phyloP scores from a whole-genome alignment of 208 protist genomes.

The Acanthamoeba castellanii region DNA sequence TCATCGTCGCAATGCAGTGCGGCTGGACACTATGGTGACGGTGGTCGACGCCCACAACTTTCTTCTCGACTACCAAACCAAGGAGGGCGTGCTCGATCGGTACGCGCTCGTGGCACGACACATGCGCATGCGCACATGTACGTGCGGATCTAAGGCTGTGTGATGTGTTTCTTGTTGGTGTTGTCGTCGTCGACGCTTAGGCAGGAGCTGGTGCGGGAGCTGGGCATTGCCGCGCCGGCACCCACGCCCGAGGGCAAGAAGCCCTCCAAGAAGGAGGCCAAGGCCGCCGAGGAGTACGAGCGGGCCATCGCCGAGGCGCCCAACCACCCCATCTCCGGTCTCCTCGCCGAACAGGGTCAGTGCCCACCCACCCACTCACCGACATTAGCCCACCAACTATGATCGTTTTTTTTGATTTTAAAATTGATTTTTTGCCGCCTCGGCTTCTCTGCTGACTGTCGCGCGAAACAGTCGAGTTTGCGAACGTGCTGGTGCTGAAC shows the following conservation, averaged over 20 bases:
- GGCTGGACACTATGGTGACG: slow-evolving; percentile 88
- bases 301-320: slow-evolving; percentile 10
- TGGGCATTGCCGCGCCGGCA: not conserved
- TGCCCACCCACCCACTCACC: slow-evolving; percentile 81
- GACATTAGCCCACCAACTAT: slow-evolving; percentile 88
- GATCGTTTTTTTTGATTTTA: too few relatives aligned
- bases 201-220: not conserved
- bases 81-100: not conserved
- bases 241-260: slow-evolving; percentile 8
- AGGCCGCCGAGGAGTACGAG: slow-evolving; percentile 31
- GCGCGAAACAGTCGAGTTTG: slow-evolving; percentile 89
- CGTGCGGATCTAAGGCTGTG: too few relatives aligned
- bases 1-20: not conserved
- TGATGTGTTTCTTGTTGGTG: too few relatives aligned
- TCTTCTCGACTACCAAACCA: slow-evolving; percentile 27
- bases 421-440: too few relatives aligned
- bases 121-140: too few relatives aligned
- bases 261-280: not conserved
- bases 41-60: slow-evolving; percentile 84
- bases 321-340: slow-evolving; percentile 23
- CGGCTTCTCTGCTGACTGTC: too few relatives aligned
- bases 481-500: slow-evolving; percentile 92
- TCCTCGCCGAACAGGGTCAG: slow-evolving; percentile 73
- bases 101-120: not conserved
- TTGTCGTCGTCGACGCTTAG: not conserved